Evolutionary conservation across 164 flowering plant genomes (phyloP).

Genomic region (Liriodendron chinense): DNA sequence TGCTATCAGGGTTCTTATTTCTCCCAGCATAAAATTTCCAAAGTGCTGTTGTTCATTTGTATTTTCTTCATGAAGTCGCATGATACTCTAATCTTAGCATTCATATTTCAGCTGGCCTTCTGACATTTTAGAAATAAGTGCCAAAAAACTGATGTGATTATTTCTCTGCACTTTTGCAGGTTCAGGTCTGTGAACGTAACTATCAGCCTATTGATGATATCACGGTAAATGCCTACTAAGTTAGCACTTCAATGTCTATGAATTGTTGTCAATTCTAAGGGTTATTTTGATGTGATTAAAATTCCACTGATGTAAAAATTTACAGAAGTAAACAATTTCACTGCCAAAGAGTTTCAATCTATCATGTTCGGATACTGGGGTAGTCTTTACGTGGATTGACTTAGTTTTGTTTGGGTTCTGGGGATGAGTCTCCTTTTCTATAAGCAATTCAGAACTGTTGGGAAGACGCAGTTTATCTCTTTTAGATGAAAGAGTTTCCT

Average conservation of each 20-base stretch:
- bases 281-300: too few species aligned
- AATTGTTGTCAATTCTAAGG: not conserved
- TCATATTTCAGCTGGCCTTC: not conserved
- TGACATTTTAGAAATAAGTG: not conserved
- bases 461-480: too few species aligned
- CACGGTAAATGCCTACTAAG: slow-evolving; percentile 48
- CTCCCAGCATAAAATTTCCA: not conserved
- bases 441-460: too few species aligned
- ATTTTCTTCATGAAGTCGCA: not conserved
- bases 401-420: too few species aligned
- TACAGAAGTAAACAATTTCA: too few species aligned
- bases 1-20: not conserved
- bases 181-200: slow-evolving; percentile 87
- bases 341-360: too few species aligned
- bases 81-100: not conserved
- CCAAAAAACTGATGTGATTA: not conserved
- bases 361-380: too few species aligned
- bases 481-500: too few species aligned
- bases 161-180: slow-evolving; percentile 40
- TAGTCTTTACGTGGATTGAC: too few species aligned
- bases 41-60: not conserved
- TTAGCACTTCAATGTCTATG: not conserved
- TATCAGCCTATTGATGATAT: slow-evolving; percentile 83
- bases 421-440: too few species aligned
- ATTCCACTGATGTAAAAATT: too few species aligned